Conservation (phyloP, 208 protist genomes). For the Endotrypanum monterogeii region DNA sequence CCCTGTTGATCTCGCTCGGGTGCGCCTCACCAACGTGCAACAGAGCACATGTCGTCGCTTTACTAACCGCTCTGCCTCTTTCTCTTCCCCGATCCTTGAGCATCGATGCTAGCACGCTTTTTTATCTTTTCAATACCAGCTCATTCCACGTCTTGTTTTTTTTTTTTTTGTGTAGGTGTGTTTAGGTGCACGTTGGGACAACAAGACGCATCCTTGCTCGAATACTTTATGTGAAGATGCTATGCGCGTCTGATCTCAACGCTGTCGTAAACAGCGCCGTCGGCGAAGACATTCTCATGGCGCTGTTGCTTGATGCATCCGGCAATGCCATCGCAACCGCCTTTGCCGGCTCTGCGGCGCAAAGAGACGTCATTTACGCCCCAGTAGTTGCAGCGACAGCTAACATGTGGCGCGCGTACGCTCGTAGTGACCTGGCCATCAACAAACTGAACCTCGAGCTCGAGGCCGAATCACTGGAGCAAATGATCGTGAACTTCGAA, state of each 20-base stretch:
- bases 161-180: background rate
- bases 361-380: constrained; percentile 40
- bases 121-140: background rate
- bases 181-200: background rate
- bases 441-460: constrained; percentile 64
- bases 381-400: constrained; percentile 59
- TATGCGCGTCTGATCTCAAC: constrained; percentile 71
- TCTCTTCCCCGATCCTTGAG: background rate
- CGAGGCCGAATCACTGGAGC: constrained; percentile 73
- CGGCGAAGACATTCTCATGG: constrained; percentile 59
- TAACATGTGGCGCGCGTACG: constrained; percentile 84
- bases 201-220: background rate
- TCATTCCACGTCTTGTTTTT: no score
- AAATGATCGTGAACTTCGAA: constrained; percentile 66
- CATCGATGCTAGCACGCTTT: background rate
- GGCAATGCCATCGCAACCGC: constrained; percentile 64
- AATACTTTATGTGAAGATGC: constrained; percentile 37
- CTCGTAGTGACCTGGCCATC: constrained; percentile 49
- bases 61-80: background rate
- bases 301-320: constrained; percentile 56
- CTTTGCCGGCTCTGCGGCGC: constrained; percentile 21
- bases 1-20: no score
- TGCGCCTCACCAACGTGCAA: no score
- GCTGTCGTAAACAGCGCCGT: constrained; percentile 42
- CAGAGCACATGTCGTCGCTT: no score